Evolutionary conservation across 2,329 filamentous ascomycete genomes (phyloP), one percentile per base, ranked within the genome.

Genomic region (Beauveria asiatica): DNA sequence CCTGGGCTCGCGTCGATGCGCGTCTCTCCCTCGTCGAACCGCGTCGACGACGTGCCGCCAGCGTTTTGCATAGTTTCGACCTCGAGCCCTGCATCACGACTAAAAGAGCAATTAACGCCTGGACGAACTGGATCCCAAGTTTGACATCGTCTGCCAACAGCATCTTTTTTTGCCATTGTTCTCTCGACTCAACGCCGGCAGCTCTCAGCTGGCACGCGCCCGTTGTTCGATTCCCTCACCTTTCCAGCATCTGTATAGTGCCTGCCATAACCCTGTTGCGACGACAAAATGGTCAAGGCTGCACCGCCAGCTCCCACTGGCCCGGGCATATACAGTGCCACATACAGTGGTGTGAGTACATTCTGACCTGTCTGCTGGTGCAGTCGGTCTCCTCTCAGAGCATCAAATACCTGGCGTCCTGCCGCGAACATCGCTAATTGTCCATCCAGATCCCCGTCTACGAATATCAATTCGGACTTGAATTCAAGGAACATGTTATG

Each of bases 401-500:
- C 25, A 30, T 52, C 55, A 45, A 19, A n/a, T 42, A 25, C 33
- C 45, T 11, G 3, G 16, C 27, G 23, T 19, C 44, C 48, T 30
- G 25, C 48, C 17, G 10, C 23, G 9, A 39, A 54, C 62, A 17
- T 50, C 59, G 27, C 59, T 62, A 55, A 61, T 54, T 19, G 55
- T 17, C 17, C 11, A 53, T 61, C 60, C 69, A 97, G 91, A 92
- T 96, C 63, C 93, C 93, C 41, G 93, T 97, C 11, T 97, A 94
- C 72, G 94, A 97, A 72, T 94, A 85, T 75, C 92, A 95, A 72
- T 87, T 96, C 67, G 90, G 87, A 41, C 81, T 80, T 65, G 91
- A 95, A 71, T 71, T 86, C 37, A 86, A 88, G 70, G 83, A 88
- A 68, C 91, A 97, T 89, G 89, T 97, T 65, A 99, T 99, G 94